A percentile compares a stretch with the other conserved stretches of the same genome.
Conservation (phyloP, 2,329 filamentous ascomycete genomes). For the Pyrenophora seminiperda region DNA sequence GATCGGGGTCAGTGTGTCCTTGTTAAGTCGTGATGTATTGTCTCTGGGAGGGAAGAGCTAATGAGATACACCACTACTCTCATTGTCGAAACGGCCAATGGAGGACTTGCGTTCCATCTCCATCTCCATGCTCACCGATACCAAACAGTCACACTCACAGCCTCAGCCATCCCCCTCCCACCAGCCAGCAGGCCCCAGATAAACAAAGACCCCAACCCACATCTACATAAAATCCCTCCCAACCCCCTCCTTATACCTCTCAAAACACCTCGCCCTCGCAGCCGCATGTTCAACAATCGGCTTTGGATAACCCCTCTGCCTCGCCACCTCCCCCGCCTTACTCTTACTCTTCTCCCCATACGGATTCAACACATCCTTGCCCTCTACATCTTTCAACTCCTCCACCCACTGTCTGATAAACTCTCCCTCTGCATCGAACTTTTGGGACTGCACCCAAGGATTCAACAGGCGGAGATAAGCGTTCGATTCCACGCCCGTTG, state of each 20-base stretch:
- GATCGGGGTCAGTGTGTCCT: too few species aligned
- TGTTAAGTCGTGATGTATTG: too few species aligned
- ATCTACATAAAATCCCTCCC: conserved; percentile 56
- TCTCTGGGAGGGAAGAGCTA: too few species aligned
- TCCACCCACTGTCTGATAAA: conserved; percentile 85
- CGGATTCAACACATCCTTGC: conserved; percentile 79
- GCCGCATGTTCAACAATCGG: conserved; percentile 76
- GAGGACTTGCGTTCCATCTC: too few species aligned
- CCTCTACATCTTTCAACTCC: conserved; percentile 68
- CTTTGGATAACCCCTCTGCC: conserved; percentile 72
- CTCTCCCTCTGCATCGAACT: conserved; percentile 76
- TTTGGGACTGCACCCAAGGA: conserved; percentile 81
- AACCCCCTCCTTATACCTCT: conserved; percentile 70
- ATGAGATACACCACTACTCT: too few species aligned
- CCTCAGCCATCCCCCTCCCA: too few species aligned
- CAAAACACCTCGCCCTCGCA: conserved; percentile 69
- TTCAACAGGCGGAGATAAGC: conserved; percentile 94
- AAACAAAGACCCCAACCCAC: too few species aligned
- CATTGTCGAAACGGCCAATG: too few species aligned
- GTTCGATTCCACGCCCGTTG: conserved; percentile 79
- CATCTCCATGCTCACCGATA: too few species aligned
- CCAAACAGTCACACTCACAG: too few species aligned
- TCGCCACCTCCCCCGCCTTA: conserved; percentile 59
- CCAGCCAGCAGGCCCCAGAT: too few species aligned
- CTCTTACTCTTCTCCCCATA: conserved; percentile 71